Conservation (phyloP, 2,329 filamentous ascomycete species). For the Hysterium pulicare region DNA sequence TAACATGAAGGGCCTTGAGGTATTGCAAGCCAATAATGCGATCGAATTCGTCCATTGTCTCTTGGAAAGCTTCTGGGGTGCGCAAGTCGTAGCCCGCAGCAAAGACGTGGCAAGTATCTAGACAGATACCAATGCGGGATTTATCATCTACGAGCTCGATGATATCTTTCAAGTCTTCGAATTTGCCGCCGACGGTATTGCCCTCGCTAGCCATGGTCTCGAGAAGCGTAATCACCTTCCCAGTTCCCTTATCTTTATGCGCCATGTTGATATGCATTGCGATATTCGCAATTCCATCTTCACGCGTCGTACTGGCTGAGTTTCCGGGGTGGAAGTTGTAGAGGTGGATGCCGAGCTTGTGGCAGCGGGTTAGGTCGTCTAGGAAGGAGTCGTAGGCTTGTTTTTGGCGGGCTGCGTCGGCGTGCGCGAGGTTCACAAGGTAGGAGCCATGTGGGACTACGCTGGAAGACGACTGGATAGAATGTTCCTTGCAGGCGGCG, state of each 20-base stretch:
- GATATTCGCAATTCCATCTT: conserved; percentile 72
- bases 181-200: conserved; percentile 80
- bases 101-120: conserved; percentile 96
- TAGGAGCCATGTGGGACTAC: conserved; percentile 93
- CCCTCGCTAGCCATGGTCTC: conserved; percentile 92
- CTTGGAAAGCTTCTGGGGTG: conserved; percentile 66
- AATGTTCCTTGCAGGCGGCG: conserved; percentile 62
- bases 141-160: conserved; percentile 79
- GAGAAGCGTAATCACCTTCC: conserved; percentile 73
- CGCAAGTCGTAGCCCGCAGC: conserved; percentile 90
- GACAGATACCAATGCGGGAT: conserved; percentile 81
- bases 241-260: conserved; percentile 64
- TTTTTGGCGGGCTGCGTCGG: conserved; percentile 71
- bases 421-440: conserved; percentile 90
- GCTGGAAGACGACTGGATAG: conserved; percentile 66
- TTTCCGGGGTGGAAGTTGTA: conserved; percentile 98
- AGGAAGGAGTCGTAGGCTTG: conserved; percentile 85
- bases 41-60: conserved; percentile 75
- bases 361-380: conserved; percentile 83
- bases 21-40: conserved; percentile 72
- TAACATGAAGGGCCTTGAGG: conserved; percentile 82
- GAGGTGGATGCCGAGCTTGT: conserved; percentile 78
- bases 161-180: conserved; percentile 82
- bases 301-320: conserved; percentile 62
- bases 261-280: conserved; percentile 79